These are phyloP conservation scores for Lojkania enalia DNA, from an alignment of 2,329 filamentous ascomycete species.

Conservation along the genomic window DNA sequence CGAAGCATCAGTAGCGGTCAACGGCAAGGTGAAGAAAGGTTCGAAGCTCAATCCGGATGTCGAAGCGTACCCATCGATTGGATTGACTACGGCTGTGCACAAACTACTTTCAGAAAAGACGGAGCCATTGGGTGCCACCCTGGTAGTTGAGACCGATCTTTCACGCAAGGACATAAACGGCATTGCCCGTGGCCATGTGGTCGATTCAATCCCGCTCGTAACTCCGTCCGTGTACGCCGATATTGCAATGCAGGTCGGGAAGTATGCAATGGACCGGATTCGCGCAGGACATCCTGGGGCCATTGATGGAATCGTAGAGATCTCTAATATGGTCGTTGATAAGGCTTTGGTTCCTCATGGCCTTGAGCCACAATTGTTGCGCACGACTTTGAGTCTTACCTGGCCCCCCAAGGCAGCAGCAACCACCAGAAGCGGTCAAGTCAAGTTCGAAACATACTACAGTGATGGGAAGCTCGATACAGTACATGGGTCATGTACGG, in stretches of 20 bases:
- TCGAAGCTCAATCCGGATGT: background rate
- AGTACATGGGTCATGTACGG: constrained; percentile 9
- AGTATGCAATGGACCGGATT: constrained; percentile 3
- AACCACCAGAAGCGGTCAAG: background rate
- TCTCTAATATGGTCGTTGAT: background rate
- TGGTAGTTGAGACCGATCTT: constrained; percentile 1
- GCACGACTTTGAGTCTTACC: constrained; percentile 4
- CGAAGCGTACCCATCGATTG: constrained; percentile 2
- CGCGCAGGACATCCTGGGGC: background rate
- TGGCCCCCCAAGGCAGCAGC: constrained; percentile 7
- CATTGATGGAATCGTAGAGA: background rate
- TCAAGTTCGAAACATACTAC: constrained; percentile 7
- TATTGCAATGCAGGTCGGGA: constrained; percentile 30
- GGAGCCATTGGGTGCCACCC: background rate
- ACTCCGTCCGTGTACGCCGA: constrained; percentile 28
- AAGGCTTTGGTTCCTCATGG: background rate
- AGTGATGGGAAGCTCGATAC: constrained; percentile 10
- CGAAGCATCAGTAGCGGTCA: constrained; percentile 2
- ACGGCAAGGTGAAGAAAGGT: constrained; percentile 4
- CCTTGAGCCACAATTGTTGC: background rate
- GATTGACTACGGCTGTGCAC: background rate
- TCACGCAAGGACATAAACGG: constrained; percentile 1
- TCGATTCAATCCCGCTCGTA: constrained; percentile 1
- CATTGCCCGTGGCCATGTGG: background rate
- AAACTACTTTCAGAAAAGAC: background rate